Base-by-base conservation (phyloP, 805 yeast genomes). In the Nakazawaea ambrosiae region DNA sequence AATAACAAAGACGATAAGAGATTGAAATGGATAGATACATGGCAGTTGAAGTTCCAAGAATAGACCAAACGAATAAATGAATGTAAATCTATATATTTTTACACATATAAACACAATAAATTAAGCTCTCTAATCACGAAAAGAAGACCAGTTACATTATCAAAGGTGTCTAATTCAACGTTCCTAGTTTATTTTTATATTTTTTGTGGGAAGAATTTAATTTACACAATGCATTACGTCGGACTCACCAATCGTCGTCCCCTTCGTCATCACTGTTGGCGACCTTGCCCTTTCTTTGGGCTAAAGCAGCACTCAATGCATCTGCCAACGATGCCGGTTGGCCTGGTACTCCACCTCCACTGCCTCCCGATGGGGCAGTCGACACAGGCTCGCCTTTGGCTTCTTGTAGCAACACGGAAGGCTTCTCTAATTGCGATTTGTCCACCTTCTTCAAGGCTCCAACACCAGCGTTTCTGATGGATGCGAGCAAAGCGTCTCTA, bases 301-400 rank as follows among this genome's bases (percentile, higher is more conserved):
- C 83, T 46, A 90, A 68, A 3, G 97, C 97, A 14, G 84, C 84
- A 8, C 94, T 87, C 36, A 88, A 63, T 0, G 96, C 96, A 57
- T 85, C 94, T 1, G 95, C 96, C 41, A 88, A 61, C 11, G 75
- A 67, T 2, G 77, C 82, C 1, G 82, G 75, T 33, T 70, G 76
- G 3, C 73, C 78, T 7, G 73, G 70, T n/a, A 61, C 57, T 3
- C 68, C 65, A 2, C 66, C 57, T 10, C 64, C 60, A 8, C 65
- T 51, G n/a, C 62, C 48, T 9, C 59, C 57, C 5, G 57, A 43
- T 1, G 67, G 54, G 1, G 64, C 51, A 5, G 55, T 42, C 0
- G 58, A 45, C 2, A 61, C 49, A 0, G 72, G 67, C 35, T 76
- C 84, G 18, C 90, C 90, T 28, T 66, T 64, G 2, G 86, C 86